Percentiles rank a stretch among this genome's conserved stretches.
Evolutionary conservation across 352 stramenopile species (phyloP).

Genomic region (Poterioochromonas sp.): DNA sequence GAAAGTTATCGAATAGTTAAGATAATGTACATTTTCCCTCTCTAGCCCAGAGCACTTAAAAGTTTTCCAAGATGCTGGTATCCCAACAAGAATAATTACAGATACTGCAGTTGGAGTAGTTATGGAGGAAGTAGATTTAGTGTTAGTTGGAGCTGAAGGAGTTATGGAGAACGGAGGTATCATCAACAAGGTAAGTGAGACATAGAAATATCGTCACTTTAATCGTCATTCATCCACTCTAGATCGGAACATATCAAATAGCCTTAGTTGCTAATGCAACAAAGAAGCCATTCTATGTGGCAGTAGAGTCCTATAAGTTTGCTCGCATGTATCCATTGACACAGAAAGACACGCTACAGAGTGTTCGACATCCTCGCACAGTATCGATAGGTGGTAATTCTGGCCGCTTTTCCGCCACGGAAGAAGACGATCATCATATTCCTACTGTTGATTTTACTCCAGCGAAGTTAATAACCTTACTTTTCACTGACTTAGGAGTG

Average conservation of each 20-base stretch:
- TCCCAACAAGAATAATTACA: slow-evolving; percentile 86
- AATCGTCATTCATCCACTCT: slow-evolving; percentile 3
- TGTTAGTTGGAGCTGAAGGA: slow-evolving; percentile 86
- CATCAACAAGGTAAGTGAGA: slow-evolving; percentile 90
- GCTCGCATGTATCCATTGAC: slow-evolving; percentile 91
- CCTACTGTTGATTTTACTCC: slow-evolving; percentile 91
- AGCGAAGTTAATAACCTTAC: slow-evolving; percentile 90
- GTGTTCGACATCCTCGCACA: slow-evolving; percentile 1
- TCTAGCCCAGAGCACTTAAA: slow-evolving; percentile 52
- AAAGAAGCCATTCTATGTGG: slow-evolving; percentile 95
- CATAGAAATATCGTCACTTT: background rate
- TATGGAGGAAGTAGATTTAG: slow-evolving; percentile 90
- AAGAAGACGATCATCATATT: slow-evolving; percentile 66
- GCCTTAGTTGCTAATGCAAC: slow-evolving; percentile 84
- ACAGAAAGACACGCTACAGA: slow-evolving; percentile 75
- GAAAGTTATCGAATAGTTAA: background rate
- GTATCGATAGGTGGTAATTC: background rate
- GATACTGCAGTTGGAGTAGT: slow-evolving; percentile 88
- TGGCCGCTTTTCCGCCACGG: background rate
- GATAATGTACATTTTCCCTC: background rate
- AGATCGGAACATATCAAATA: slow-evolving; percentile 86
- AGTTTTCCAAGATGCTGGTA: slow-evolving; percentile 67
- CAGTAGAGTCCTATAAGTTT: slow-evolving; percentile 96
- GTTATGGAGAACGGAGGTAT: slow-evolving; percentile 94
- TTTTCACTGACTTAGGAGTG: slow-evolving; percentile 96